A percentile compares a stretch with the other conserved stretches of the same genome.
These are phyloP conservation scores for Toxoplasma gondii DNA, from an alignment of 169 alveolate species.

Conservation along the genomic window DNA sequence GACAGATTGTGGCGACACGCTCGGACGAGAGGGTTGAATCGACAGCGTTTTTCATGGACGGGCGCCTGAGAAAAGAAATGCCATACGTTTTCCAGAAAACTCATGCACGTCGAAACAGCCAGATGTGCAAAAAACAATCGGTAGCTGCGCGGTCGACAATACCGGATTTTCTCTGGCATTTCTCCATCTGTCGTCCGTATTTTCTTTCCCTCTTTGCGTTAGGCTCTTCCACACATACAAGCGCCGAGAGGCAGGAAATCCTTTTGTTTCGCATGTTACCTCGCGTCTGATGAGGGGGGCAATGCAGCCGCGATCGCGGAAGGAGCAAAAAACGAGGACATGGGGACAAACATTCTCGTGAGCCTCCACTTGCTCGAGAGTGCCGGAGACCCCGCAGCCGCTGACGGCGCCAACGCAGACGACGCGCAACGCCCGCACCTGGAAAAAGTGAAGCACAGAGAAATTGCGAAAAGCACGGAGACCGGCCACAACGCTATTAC, in stretches of 20 bases:
- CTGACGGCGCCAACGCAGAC: conserved; percentile 58
- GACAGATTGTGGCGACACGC: conserved; percentile 61
- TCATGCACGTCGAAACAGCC: background rate
- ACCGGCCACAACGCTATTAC: background rate
- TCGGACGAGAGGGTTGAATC: conserved; percentile 69
- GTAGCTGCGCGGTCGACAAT: background rate
- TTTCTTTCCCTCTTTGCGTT: background rate
- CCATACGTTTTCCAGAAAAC: background rate
- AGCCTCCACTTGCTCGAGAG: conserved; percentile 41
- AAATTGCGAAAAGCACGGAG: too few relatives aligned
- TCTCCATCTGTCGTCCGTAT: background rate
- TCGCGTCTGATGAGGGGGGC: conserved; percentile 58
- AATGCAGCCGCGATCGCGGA: conserved; percentile 61
- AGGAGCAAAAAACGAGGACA: conserved; percentile 60
- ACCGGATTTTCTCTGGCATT: too few relatives aligned
- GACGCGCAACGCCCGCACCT: conserved; percentile 60
- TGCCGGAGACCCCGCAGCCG: conserved; percentile 58
- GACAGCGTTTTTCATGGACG: conserved; percentile 67
- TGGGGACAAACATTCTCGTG: conserved; percentile 56
- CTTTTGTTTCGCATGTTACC: background rate
- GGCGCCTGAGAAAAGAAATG: conserved; percentile 29
- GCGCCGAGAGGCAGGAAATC: background rate
- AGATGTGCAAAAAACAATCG: background rate
- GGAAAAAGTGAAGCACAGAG: background rate
- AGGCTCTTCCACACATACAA: background rate